Base-by-base conservation (phyloP, 129 eudicot species). In the Chrysanthemum makinoi region DNA sequence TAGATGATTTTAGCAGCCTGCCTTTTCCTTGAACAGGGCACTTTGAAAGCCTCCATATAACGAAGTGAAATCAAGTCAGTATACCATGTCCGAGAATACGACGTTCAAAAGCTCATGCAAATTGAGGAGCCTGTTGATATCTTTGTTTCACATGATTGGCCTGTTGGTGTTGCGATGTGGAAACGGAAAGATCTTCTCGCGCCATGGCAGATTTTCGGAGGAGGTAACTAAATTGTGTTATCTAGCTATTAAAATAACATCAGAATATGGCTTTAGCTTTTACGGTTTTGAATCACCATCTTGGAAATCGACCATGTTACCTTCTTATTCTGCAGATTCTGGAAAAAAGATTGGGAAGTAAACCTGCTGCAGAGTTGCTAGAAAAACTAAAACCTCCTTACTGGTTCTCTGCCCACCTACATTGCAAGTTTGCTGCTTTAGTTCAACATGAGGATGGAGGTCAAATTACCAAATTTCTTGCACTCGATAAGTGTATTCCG, bases 381-480 rank as follows among this genome's bases (percentile, higher is more conserved):
- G 88, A 79, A 65, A 87, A 89, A 68, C 70, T 95, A 72, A 87
- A 81, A 75, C 99, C 97, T 60, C 79, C 94, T 33, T 88, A 90
- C 80, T 95, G 99, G 99, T 95, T 95, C 80, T 86, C 99, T 17
- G 99, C 99, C 65, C 99, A 90, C 76, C 70, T 95, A 16, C 99
- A 95, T 82, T 95, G 97, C 86, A 95, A 95, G 75, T 95, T 95
- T 88, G 79, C 99, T 79, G 97, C 99, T 73, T 72, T 90, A 30
- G 91, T 90, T 69, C 89, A 88, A 78, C 99, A 95, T 75, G 89
- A 78, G 20, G 89, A 88, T 28, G 76, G 60, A 72, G 97, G 96
- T 58, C 88, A 82, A 30, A 60, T 81, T 10, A 90, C 99, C 17
- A 95, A 90, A 63, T 95, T 95, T 86, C 99, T 90, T 81, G 99